Conservation (phyloP, 257 asterid genomes). For the Jaltomata sinuosa region DNA sequence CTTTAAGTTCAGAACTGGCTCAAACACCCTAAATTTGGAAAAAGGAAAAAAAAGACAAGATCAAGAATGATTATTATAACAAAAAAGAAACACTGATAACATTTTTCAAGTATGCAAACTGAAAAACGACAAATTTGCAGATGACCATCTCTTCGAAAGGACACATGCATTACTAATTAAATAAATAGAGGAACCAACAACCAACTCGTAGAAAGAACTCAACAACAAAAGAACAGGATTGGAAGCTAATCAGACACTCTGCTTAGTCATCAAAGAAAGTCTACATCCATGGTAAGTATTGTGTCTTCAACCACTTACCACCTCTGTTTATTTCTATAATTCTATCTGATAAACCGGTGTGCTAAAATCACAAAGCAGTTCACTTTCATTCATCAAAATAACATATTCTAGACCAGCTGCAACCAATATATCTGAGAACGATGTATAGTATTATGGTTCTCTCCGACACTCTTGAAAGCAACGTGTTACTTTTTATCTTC, state of each 20-base stretch:
- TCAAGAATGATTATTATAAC: not conserved
- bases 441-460: not conserved
- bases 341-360: not conserved
- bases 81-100: not conserved
- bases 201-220: not conserved
- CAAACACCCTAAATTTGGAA: slow-evolving; percentile 39
- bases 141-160: not conserved
- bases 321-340: not conserved
- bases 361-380: not conserved
- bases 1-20: slow-evolving; percentile 41
- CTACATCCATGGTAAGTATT: not conserved
- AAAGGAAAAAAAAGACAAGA: not conserved
- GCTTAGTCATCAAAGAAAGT: not conserved
- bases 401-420: not conserved
- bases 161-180: not conserved
- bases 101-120: not conserved
- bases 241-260: not conserved
- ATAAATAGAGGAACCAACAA: not conserved
- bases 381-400: not conserved
- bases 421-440: not conserved
- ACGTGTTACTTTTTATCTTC: not conserved
- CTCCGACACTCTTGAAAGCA: not conserved
- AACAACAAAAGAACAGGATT: not conserved
- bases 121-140: not conserved
- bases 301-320: not conserved